phyloP scores from a whole-genome alignment of 75 land plant genomes.

The Pseudotsuga menziesii region DNA sequence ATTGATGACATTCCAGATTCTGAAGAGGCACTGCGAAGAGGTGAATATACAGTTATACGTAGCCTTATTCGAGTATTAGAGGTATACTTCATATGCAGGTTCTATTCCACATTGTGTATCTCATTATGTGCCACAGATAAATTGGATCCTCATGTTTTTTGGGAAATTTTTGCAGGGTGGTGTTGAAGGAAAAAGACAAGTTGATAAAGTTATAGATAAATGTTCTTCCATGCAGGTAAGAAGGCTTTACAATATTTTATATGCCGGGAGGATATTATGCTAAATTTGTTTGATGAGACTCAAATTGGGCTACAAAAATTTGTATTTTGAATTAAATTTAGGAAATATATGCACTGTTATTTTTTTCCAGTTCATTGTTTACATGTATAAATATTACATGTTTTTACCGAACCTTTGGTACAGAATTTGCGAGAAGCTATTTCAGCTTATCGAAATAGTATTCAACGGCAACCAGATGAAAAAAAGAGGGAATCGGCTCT shows the following conservation, averaged over 20 bases:
- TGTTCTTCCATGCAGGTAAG: conserved; percentile 98
- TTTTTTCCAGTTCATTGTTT: background rate
- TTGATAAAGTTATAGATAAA: conserved; percentile 92
- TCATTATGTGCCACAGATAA: background rate
- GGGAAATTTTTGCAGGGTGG: conserved; percentile 68
- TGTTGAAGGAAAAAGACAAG: conserved; percentile 89
- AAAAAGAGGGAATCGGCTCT: conserved; percentile 90
- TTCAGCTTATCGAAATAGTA: conserved; percentile 85
- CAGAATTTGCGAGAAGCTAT: conserved; percentile 98
- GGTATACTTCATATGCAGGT: conserved; percentile 30
- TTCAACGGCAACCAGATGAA: conserved; percentile 92
- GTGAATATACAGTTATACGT: conserved; percentile 95
- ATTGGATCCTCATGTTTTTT: conserved; percentile 5
- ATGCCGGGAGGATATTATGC: background rate
- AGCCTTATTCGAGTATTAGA: conserved; percentile 91
- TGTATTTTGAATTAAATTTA: background rate
- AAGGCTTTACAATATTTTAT: background rate
- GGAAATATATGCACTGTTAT: background rate
- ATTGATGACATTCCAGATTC: conserved; percentile 70
- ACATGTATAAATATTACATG: background rate
- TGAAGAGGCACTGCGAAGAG: conserved; percentile 91
- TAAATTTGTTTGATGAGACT: background rate
- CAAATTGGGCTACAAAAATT: background rate
- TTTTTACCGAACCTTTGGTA: conserved; percentile 11
- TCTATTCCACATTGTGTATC: conserved; percentile 7